Evolutionary conservation across 805 yeast species (phyloP), one percentile per base, ranked within the genome.

Genomic region (Yamadazyma sp.): DNA sequence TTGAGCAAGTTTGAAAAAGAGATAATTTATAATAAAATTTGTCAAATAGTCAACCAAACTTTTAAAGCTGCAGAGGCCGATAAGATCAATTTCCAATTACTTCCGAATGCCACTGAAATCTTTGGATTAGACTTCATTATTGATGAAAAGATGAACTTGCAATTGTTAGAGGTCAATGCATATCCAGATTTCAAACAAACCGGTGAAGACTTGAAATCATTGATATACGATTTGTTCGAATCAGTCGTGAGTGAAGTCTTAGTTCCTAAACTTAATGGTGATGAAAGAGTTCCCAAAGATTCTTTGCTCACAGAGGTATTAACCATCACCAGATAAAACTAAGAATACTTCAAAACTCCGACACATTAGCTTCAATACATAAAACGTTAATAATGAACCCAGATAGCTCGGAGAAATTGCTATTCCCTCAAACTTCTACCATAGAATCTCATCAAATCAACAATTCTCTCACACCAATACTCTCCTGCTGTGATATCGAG

Each of bases 181-280:
- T 93, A 82, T 53, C 98, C 98, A 1, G 98, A 93, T 55, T 93
- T 93, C 63, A 88, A 87, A 52, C 98, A 93, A 60, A 93, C 98
- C 0, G 98, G 98, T 12, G 75, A 65, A 11, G 82, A 74, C 6
- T 65, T 91, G 48, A 84, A 82, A 51, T 65, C 48, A 2, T 50
- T 87, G 15, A 84, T 93, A 20, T 69, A 70, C 43, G 82, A 73
- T 23, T 63, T 89, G 28, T 84, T 89, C 49, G 78, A 73, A 18
- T 71, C 70, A 8, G 75, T 78, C 0, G 75, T 77, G 0, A 49
- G 57, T 3, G 55, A 60, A 7, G 30, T 27, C n/a, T n/a, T n/a
- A n/a, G n/a, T n/a, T n/a, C n/a, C n/a, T n/a, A n/a, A n/a, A n/a
- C n/a, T n/a, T n/a, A n/a, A n/a, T n/a, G n/a, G n/a, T n/a, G n/a